phyloP scores from a whole-genome alignment of 2,329 filamentous ascomycete genomes.

The Monosporascus ibericus region DNA sequence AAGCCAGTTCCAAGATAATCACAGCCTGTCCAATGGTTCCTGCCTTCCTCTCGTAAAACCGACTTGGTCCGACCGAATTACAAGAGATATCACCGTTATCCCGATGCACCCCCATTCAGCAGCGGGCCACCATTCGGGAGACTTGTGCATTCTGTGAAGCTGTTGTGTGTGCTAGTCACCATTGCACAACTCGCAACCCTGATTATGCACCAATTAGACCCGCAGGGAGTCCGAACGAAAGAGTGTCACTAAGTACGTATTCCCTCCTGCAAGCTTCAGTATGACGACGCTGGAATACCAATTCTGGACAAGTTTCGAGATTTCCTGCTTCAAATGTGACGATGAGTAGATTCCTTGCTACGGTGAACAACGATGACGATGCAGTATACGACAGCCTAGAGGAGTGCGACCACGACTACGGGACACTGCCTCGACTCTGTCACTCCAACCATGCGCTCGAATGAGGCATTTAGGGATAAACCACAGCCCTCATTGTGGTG shows the following conservation, averaged over 20 bases:
- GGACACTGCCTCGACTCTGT: background rate
- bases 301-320: background rate
- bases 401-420: background rate
- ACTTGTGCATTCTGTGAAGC: background rate
- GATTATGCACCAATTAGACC: background rate
- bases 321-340: background rate
- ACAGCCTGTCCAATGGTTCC: constrained; percentile 9
- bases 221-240: background rate
- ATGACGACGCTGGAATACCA: background rate
- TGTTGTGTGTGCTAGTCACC: background rate
- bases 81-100: background rate
- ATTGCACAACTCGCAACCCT: background rate
- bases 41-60: background rate
- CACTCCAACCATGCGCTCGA: no score
- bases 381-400: background rate
- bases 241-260: background rate
- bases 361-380: background rate
- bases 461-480: no score
- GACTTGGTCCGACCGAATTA: background rate
- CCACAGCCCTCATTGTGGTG: no score
- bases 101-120: background rate
- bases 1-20: constrained; percentile 22
- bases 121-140: background rate
- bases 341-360: background rate
- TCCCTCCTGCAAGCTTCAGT: background rate